Percentiles rank a stretch among this genome's conserved stretches.
Conservation (phyloP, 768 basidiomycete species). For the Floccularia luteovirens region DNA sequence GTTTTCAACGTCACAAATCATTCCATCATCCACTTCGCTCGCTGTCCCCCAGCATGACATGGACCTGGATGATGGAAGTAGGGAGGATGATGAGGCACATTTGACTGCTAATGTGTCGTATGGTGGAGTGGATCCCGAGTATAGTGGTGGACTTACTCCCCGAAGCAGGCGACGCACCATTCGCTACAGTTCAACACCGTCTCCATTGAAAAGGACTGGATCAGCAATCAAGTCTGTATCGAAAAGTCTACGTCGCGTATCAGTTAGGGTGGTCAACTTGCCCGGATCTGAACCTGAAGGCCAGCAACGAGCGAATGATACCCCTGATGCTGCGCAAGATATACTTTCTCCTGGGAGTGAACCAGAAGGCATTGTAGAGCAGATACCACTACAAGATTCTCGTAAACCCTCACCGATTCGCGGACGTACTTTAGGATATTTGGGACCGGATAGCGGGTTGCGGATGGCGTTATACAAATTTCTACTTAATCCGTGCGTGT, state of each 20-base stretch:
- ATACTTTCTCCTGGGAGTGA: constrained; percentile 17
- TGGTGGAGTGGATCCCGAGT: constrained; percentile 41
- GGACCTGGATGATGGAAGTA: constrained; percentile 28
- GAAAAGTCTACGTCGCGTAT: constrained; percentile 52
- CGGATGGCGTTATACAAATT: constrained; percentile 60
- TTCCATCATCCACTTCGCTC: constrained; percentile 47
- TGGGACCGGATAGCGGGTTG: constrained; percentile 62
- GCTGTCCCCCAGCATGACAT: constrained; percentile 25
- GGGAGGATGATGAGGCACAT: constrained; percentile 52
- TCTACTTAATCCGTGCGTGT: constrained; percentile 63
- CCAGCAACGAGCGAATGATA: constrained; percentile 48
- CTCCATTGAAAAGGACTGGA: constrained; percentile 55
- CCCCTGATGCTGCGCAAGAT: constrained; percentile 23
- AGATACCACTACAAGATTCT: constrained; percentile 32
- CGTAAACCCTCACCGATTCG: constrained; percentile 46
- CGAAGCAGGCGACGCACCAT: constrained; percentile 31
- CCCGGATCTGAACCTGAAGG: constrained; percentile 53
- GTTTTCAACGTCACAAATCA: constrained; percentile 35
- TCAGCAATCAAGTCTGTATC: constrained; percentile 52
- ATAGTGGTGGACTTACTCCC: constrained; percentile 30
- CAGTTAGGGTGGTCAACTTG: constrained; percentile 78
- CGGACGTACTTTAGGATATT: constrained; percentile 71
- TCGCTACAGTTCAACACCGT: constrained; percentile 47
- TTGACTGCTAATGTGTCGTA: constrained; percentile 48
- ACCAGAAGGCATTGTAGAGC: constrained; percentile 28